Evolutionary conservation across 2,329 filamentous ascomycete genomes (phyloP), one percentile per base, ranked within the genome.

Genomic region (Paracorniculantispora psalliotae): DNA sequence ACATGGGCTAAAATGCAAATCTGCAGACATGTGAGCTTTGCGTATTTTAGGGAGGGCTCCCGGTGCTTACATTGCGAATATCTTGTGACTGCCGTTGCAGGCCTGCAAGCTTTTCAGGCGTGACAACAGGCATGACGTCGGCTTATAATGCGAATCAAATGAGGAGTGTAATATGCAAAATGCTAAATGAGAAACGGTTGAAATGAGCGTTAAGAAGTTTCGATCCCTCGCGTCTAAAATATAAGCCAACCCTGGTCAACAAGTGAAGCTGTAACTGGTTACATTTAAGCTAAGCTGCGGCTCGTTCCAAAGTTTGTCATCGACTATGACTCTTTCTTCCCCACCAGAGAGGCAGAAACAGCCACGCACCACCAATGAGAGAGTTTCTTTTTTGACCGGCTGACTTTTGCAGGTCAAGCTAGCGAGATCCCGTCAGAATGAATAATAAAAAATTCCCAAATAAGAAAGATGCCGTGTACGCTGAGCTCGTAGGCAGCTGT

Each of bases 1-100:
- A 97, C 93, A 72, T 97, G 93, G 49, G 93, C 93, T 65, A 97
- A 78, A 67, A 97, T 96, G 73, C 93, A 97, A 65, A 97, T 96
- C 90, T 92, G 17, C 4, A 6, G n/a, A 15, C 1, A 15, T 9
- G 35, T 58, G 13, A 61, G 48, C 17, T n/a, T 26, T 41, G 30
- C 21, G 28, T 51, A 44, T 25, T 65, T 68, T 67, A 13, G 28
- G 19, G 21, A 15, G 46, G 1, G 21, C 4, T 3, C 23, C 21
- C 15, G n/a, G 19, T 28, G 73, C 84, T 73, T 80, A 96, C 92
- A 82, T 99, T 99, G 79, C 94, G 85, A 71, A 99, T 89, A 74
- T 92, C 90, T 65, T 92, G 86, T 67, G 92, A 85, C 72, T 92
- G 89, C 72, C 86, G 85, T 80, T 99, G 94, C 67, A 99, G 86